These are phyloP conservation scores for Penicillium paradoxum DNA, from an alignment of 495 filamentous ascomycete genomes.

Conservation along the genomic window DNA sequence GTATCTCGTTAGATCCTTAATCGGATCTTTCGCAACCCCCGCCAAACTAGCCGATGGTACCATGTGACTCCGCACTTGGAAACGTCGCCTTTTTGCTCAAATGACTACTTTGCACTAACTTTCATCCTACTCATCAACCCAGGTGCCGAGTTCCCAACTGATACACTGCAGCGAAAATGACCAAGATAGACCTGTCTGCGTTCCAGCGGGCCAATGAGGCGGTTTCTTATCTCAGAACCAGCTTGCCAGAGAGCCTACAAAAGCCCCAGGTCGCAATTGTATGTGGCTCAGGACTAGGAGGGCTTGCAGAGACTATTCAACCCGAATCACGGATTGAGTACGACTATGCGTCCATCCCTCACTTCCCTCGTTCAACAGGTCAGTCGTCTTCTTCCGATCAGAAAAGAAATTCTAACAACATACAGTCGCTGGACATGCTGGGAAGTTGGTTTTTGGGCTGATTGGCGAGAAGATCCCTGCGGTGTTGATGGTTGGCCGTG, in stretches of 20 bases:
- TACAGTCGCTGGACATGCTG: conserved; percentile 65
- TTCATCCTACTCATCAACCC: neutral
- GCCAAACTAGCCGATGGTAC: conserved; percentile 8
- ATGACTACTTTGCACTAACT: neutral
- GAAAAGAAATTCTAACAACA: neutral
- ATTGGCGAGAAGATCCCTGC: conserved; percentile 54
- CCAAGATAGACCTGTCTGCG: conserved; percentile 14
- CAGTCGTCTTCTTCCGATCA: conserved; percentile 15
- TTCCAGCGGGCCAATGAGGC: conserved; percentile 40
- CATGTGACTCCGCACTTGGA: conserved; percentile 10
- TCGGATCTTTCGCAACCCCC: neutral
- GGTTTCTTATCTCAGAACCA: conserved; percentile 29
- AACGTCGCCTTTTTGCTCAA: neutral
- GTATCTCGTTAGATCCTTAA: neutral
- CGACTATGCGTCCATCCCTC: conserved; percentile 57
- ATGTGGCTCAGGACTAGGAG: conserved; percentile 69
- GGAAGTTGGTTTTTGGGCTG: conserved; percentile 67
- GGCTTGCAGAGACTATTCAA: conserved; percentile 57
- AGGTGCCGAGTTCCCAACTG: neutral
- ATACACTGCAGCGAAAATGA: conserved; percentile 9
- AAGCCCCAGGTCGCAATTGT: conserved; percentile 62
- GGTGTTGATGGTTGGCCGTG: conserved; percentile 68
- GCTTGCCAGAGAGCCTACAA: conserved; percentile 43
- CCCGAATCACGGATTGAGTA: conserved; percentile 49
- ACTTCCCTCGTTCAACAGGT: conserved; percentile 65